A percentile compares a stretch with the other conserved stretches of the same genome.
Conservation (phyloP, 306 rosid species). For the Luffa aegyptiaca region DNA sequence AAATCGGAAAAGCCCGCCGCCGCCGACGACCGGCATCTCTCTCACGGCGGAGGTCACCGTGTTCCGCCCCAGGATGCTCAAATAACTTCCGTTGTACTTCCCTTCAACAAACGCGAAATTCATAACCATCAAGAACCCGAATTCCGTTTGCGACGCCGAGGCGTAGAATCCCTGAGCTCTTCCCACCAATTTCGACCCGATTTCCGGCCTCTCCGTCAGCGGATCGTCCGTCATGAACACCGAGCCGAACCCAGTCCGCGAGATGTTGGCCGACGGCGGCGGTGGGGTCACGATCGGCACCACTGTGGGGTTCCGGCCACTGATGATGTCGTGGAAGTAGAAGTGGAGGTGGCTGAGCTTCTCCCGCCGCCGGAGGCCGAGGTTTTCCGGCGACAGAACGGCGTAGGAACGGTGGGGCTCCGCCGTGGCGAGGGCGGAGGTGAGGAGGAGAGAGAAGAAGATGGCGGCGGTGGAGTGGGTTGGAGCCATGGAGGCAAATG, state of each 20-base stretch:
- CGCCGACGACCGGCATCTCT: slow-evolving; percentile 70
- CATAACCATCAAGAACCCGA: slow-evolving; percentile 38
- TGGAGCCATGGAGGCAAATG: not conserved
- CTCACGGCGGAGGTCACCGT: slow-evolving; percentile 20
- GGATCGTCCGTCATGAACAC: slow-evolving; percentile 52
- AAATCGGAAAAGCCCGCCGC: slow-evolving; percentile 54
- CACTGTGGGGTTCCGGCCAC: slow-evolving; percentile 39
- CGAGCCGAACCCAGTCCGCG: slow-evolving; percentile 25
- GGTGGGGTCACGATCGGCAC: slow-evolving; percentile 29
- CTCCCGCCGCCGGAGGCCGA: slow-evolving; percentile 17
- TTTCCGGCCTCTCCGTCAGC: slow-evolving; percentile 32
- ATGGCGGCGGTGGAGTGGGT: not conserved
- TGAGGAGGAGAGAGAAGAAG: no score
- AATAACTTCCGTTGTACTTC: slow-evolving; percentile 42
- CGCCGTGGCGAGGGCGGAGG: no score
- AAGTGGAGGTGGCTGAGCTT: slow-evolving; percentile 41
- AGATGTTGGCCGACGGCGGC: not conserved
- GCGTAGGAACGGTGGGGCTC: no score
- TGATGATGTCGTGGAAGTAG: slow-evolving; percentile 39
- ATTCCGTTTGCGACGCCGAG: slow-evolving; percentile 37
- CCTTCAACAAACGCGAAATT: slow-evolving; percentile 48
- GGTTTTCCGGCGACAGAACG: not conserved
- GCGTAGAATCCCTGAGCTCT: slow-evolving; percentile 62
- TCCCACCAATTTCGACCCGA: slow-evolving; percentile 30
- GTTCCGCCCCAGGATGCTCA: slow-evolving; percentile 55